phyloP scores from a whole-genome alignment of 2,329 filamentous ascomycete species.

The Ceratocystis papillata region DNA sequence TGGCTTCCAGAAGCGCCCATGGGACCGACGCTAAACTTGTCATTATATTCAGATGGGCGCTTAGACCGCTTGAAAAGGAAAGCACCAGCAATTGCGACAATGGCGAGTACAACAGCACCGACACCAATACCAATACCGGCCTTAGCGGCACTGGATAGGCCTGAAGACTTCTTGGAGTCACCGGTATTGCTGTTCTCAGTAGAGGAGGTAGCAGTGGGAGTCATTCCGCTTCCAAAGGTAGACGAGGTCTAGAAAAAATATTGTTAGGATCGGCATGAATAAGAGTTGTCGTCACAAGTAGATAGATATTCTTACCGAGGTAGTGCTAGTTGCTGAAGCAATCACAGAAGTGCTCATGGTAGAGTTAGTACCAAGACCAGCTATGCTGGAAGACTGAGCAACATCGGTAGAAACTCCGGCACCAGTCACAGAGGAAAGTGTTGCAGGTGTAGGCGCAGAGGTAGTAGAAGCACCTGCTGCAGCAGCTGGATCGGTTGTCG shows the following conservation, averaged over 20 bases:
- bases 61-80: conserved; percentile 33
- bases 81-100: conserved; percentile 33
- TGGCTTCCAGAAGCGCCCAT: conserved; percentile 38
- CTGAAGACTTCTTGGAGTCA: conserved; percentile 25
- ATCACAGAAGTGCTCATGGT: conserved; percentile 18
- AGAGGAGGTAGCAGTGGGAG: conserved; percentile 12
- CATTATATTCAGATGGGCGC: conserved; percentile 16
- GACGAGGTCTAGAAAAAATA: background rate
- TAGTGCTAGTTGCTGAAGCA: conserved; percentile 4
- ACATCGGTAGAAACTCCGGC: conserved; percentile 10
- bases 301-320: background rate
- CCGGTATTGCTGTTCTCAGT: conserved; percentile 18
- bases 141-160: conserved; percentile 37
- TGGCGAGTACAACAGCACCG: conserved; percentile 28
- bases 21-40: conserved; percentile 35
- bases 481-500: background rate
- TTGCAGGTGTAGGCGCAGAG: background rate
- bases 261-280: background rate
- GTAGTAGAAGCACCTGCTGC: conserved; percentile 8
- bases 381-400: background rate
- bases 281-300: background rate
- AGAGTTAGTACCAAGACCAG: conserved; percentile 22
- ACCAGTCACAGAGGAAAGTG: background rate
- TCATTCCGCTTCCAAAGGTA: conserved; percentile 2
- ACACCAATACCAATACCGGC: conserved; percentile 40